Conservation (phyloP, 768 basidiomycete species). For the Sistotremastrum suecicum region DNA sequence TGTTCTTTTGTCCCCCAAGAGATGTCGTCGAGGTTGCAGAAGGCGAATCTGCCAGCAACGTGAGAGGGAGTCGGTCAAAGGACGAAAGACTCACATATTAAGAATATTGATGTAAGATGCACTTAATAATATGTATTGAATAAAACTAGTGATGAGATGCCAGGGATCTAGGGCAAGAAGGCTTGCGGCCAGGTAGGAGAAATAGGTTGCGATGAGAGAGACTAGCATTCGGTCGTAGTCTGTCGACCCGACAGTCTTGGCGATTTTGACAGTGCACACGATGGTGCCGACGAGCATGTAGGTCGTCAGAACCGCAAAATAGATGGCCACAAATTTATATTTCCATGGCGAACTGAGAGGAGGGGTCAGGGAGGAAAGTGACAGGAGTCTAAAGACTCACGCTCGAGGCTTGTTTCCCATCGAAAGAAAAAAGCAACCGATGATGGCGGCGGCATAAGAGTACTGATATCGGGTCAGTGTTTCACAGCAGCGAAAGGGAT, state of each 20-base stretch:
- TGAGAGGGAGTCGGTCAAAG: not conserved
- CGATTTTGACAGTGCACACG: conserved; percentile 65
- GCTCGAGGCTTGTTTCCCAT: conserved; percentile 92
- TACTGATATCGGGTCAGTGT: conserved; percentile 31
- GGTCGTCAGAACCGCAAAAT: conserved; percentile 63
- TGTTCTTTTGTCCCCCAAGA: conserved; percentile 87
- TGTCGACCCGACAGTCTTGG: conserved; percentile 45
- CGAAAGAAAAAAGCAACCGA: conserved; percentile 85
- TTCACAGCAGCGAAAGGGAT: too few species aligned
- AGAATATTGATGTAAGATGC: conserved; percentile 70
- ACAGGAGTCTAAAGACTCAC: conserved; percentile 24
- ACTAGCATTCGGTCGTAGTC: conserved; percentile 65
- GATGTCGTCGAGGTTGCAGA: conserved; percentile 80
- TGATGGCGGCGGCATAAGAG: conserved; percentile 66
- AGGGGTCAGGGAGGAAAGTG: conserved; percentile 6
- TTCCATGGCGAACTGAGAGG: conserved; percentile 57
- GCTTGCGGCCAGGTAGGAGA: conserved; percentile 53
- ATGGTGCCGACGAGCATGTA: conserved; percentile 78
- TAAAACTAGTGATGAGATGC: conserved; percentile 88
- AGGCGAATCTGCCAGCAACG: conserved; percentile 50
- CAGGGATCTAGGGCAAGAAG: conserved; percentile 87
- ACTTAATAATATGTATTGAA: conserved; percentile 77
- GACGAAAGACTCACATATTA: conserved; percentile 42
- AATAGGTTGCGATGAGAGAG: conserved; percentile 70
- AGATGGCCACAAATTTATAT: conserved; percentile 65